phyloP scores from a whole-genome alignment of 768 basidiomycete genomes.

The Pleurotus ostreatus region DNA sequence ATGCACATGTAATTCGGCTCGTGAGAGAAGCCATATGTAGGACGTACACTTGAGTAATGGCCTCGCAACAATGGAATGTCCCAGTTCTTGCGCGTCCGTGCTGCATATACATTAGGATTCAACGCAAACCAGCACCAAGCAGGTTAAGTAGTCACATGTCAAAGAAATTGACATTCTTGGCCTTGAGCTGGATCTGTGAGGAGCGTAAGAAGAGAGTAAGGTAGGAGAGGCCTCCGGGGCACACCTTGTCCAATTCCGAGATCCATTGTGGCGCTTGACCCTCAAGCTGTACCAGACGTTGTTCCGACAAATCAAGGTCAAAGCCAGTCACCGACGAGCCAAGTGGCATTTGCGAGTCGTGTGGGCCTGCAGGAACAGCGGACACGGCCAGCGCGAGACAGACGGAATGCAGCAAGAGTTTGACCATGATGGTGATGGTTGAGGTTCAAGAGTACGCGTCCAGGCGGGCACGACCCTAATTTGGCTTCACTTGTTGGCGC shows the following conservation, averaged over 20 bases:
- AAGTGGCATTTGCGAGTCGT: background rate
- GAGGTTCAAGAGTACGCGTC: conserved; percentile 6
- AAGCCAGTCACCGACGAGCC: conserved; percentile 42
- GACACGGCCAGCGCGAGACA: conserved; percentile 5
- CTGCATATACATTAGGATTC: conserved; percentile 30
- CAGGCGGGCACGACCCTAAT: conserved; percentile 1
- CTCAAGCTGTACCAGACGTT: conserved; percentile 73
- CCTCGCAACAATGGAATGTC: conserved; percentile 32
- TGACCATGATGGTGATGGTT: conserved; percentile 8
- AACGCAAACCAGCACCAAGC: conserved; percentile 2
- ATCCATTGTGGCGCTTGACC: conserved; percentile 72
- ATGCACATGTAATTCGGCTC: conserved; percentile 19
- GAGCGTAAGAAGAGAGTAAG: conserved; percentile 10
- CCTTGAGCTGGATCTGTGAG: conserved; percentile 69
- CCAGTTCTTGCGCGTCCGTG: conserved; percentile 70
- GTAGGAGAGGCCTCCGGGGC: conserved; percentile 5
- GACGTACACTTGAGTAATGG: conserved; percentile 34
- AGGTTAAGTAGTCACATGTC: conserved; percentile 57
- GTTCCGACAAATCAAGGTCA: conserved; percentile 66
- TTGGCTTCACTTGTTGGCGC: background rate
- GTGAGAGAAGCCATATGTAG: conserved; percentile 12
- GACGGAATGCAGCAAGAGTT: background rate
- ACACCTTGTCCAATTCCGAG: conserved; percentile 86
- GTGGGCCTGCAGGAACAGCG: background rate
- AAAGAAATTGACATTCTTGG: conserved; percentile 77